Evolutionary conservation across 108 stramenopile genomes (phyloP).

Genomic region (Chaetoceros muelleri): DNA sequence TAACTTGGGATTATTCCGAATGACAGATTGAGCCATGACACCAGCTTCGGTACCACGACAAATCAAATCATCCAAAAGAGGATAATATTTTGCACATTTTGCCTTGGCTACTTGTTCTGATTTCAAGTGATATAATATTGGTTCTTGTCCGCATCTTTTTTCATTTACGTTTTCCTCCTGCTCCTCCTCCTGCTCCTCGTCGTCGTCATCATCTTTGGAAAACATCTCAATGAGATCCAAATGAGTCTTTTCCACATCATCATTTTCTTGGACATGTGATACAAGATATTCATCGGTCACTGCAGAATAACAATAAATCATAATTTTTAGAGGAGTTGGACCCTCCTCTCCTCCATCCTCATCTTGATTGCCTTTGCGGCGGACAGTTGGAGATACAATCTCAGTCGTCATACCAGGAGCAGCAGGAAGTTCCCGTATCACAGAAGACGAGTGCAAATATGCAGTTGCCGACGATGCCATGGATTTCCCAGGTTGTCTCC

Average conservation of each 20-base stretch:
- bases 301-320: conserved; percentile 24
- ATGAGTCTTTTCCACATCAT: conserved; percentile 5
- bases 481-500: conserved; percentile 63
- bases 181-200: not conserved
- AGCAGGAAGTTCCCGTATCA: conserved; percentile 32
- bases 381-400: conserved; percentile 5
- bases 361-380: conserved; percentile 1
- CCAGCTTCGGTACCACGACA: conserved; percentile 33
- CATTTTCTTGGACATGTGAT: conserved; percentile 14
- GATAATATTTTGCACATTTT: conserved; percentile 65
- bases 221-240: conserved; percentile 11
- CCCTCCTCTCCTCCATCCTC: too few relatives aligned
- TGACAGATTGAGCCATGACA: conserved; percentile 15
- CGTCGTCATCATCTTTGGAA: not conserved
- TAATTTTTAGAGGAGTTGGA: too few relatives aligned
- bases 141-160: not conserved
- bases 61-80: conserved; percentile 55
- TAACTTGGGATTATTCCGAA: conserved; percentile 13
- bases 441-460: conserved; percentile 21
- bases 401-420: conserved; percentile 59
- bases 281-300: conserved; percentile 16
- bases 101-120: conserved; percentile 24
- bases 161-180: not conserved
- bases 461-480: conserved; percentile 45
- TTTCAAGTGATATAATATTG: not conserved